These are phyloP conservation scores for Setaria viridis DNA, from an alignment of 202 grass and related monocot species.

Conservation along the genomic window DNA sequence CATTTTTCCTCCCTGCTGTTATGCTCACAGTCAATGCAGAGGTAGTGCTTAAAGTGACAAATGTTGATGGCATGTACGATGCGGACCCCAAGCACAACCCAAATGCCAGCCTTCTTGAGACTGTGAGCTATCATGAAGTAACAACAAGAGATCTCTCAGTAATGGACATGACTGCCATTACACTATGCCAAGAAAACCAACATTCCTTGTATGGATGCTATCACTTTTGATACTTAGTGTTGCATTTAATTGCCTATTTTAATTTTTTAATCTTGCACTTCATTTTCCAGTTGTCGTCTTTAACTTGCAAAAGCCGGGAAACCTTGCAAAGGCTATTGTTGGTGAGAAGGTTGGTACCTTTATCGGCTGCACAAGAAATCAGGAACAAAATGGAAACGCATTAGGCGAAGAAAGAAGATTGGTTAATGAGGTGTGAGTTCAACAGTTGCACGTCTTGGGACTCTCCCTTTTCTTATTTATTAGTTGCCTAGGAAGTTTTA, in stretches of 20 bases:
- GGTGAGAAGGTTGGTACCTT: slow-evolving; percentile 90
- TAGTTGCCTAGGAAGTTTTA: slow-evolving; percentile 1
- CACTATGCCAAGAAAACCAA: slow-evolving; percentile 94
- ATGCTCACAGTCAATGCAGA: slow-evolving; percentile 75
- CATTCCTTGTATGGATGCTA: slow-evolving; percentile 65
- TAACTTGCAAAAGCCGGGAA: slow-evolving; percentile 86
- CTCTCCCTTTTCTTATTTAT: not conserved
- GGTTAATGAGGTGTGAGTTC: slow-evolving; percentile 50
- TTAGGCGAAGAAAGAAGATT: slow-evolving; percentile 50
- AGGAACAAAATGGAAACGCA: slow-evolving; percentile 30
- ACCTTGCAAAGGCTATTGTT: slow-evolving; percentile 88
- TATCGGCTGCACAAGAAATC: slow-evolving; percentile 57
- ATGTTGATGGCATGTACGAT: slow-evolving; percentile 91
- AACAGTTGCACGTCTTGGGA: not conserved
- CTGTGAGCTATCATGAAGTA: slow-evolving; percentile 85
- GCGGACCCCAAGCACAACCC: slow-evolving; percentile 75
- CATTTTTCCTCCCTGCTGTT: not conserved
- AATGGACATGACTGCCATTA: slow-evolving; percentile 99
- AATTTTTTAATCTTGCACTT: not conserved
- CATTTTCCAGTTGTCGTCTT: slow-evolving; percentile 83
- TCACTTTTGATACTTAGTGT: not conserved
- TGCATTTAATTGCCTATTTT: not conserved
- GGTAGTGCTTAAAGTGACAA: slow-evolving; percentile 96
- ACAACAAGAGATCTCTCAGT: slow-evolving; percentile 82
- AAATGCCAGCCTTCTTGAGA: slow-evolving; percentile 75